Base-by-base conservation (phyloP, 2,329 filamentous ascomycete genomes). In the Cladosporium sp. region DNA sequence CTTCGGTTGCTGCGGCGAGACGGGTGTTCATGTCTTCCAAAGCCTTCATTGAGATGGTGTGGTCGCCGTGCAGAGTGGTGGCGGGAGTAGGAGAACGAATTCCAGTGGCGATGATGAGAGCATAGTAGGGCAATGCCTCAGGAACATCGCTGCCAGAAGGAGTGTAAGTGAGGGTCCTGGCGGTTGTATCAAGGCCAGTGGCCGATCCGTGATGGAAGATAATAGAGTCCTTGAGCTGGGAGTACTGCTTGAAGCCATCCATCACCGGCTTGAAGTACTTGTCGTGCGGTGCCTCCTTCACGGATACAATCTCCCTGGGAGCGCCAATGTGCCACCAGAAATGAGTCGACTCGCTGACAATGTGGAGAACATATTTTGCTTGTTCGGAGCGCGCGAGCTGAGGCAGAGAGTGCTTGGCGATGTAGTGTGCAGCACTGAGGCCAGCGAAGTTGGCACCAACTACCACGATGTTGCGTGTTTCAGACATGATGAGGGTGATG, bases 81-180 rank as follows among this genome's bases (percentile, higher is more conserved):
- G 71, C 63, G 0, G 72, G 67, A 20, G 72, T 67, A 8, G 68
- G 62, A 1, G 78, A 76, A 11, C 60, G 70, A 33, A 74, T 73
- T 7, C 79, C 79, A 1, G 78, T 79, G 7, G 78, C 77, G 51
- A 82, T 74, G 42, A 82, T 67, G 2, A 82, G 68, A n/a, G 76
- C 73, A 55, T 80, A 72, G 60, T 77, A 82, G 2, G 66, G 49
- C 9, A 81, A 54, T 25, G 56, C 60, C 42, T 67, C 58, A 15
- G 64, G 62, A 16, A 60, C 62, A 15, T 65, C 69, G 16, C 42
- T 54, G 13, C 55, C 49, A 13, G 52, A 52, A n/a, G 58, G 61
- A 6, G 62, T 66, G 56, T 78, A 68, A 3, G 67, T 64, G 6
- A 82, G 69, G 1, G 62, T 73, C 25, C 76, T 72, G 16, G 56